phyloP scores from a whole-genome alignment of 1,284 basidiomycete genomes.

The Leucoagaricus sp. region DNA sequence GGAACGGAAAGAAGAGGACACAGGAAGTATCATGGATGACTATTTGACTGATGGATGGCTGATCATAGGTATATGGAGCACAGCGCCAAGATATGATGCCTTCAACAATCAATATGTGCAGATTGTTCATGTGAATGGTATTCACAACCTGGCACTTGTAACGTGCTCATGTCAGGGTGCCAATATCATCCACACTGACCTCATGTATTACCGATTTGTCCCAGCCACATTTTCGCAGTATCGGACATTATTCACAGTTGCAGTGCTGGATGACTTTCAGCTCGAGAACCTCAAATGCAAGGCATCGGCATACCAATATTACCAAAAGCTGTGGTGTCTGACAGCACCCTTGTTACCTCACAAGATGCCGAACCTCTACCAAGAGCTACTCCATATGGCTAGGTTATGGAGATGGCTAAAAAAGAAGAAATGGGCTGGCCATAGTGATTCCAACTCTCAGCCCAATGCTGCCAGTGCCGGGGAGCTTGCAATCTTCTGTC shows the following conservation, averaged over 20 bases:
- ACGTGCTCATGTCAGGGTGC: constrained; percentile 8
- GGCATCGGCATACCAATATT: constrained; percentile 18
- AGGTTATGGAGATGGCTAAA: constrained; percentile 16
- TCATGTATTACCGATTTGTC: constrained; percentile 11
- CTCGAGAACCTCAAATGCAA: constrained; percentile 18
- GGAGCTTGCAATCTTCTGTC: constrained; percentile 20
- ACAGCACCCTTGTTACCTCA: background rate
- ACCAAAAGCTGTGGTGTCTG: constrained; percentile 12
- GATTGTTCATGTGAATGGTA: constrained; percentile 15
- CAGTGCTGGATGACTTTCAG: constrained; percentile 18
- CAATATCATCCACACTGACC: background rate
- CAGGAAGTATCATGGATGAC: background rate
- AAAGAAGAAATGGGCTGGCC: constrained; percentile 11
- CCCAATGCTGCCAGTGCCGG: background rate
- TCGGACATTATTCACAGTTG: constrained; percentile 17
- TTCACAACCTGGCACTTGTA: constrained; percentile 14
- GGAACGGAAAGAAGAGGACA: background rate
- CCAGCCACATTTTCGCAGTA: constrained; percentile 12
- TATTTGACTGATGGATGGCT: background rate
- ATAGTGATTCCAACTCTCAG: background rate
- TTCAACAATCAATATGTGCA: background rate
- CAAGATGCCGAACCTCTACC: background rate
- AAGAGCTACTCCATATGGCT: constrained; percentile 12
- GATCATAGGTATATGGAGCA: background rate
- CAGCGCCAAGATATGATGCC: background rate